A percentile compares a stretch with the other conserved stretches of the same genome.
Evolutionary conservation across 495 filamentous ascomycete genomes (phyloP).

Genomic region (Acidiella bohemica): DNA sequence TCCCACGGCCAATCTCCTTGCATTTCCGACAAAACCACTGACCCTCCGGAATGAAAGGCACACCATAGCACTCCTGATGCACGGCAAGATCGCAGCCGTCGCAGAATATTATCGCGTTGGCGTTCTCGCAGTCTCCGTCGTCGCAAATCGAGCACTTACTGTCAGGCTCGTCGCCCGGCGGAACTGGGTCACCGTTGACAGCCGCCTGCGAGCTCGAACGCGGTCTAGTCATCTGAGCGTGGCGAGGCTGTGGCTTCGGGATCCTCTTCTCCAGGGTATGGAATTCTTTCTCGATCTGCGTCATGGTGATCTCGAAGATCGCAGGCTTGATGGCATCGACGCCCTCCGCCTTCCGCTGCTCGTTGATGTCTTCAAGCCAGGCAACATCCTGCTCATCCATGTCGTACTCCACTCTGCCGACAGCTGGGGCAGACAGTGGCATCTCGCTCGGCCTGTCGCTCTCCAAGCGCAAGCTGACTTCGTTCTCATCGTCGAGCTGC

Average conservation of each 20-base stretch:
- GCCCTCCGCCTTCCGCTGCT: slow-evolving; percentile 52
- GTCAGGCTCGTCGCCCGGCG: slow-evolving; percentile 80
- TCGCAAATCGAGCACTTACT: slow-evolving; percentile 97
- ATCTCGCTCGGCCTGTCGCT: slow-evolving; percentile 49
- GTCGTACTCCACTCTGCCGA: slow-evolving; percentile 89
- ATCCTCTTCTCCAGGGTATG: slow-evolving; percentile 87
- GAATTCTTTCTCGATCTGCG: slow-evolving; percentile 98
- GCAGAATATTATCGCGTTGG: slow-evolving; percentile 99
- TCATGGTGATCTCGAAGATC: slow-evolving; percentile 93
- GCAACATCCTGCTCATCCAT: slow-evolving; percentile 99
- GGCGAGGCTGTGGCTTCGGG: slow-evolving; percentile 89
- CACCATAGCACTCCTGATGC: slow-evolving; percentile 98
- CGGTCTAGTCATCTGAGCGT: slow-evolving; percentile 79
- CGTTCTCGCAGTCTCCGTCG: slow-evolving; percentile 96
- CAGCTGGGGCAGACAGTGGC: slow-evolving; percentile 26
- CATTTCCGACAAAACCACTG: slow-evolving; percentile 98
- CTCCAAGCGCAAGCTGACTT: slow-evolving; percentile 43
- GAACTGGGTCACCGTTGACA: slow-evolving; percentile 77
- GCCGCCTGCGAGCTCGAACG: slow-evolving; percentile 84
- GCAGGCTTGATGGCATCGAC: slow-evolving; percentile 77
- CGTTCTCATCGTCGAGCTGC: slow-evolving; percentile 71
- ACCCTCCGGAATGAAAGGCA: slow-evolving; percentile 95
- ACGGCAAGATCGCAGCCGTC: slow-evolving; percentile 96
- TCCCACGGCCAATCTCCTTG: slow-evolving; percentile 80
- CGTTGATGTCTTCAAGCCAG: slow-evolving; percentile 81